phyloP scores from a whole-genome alignment of 371 early-diverging fungal genomes.

The Apophysomyces elegans region DNA sequence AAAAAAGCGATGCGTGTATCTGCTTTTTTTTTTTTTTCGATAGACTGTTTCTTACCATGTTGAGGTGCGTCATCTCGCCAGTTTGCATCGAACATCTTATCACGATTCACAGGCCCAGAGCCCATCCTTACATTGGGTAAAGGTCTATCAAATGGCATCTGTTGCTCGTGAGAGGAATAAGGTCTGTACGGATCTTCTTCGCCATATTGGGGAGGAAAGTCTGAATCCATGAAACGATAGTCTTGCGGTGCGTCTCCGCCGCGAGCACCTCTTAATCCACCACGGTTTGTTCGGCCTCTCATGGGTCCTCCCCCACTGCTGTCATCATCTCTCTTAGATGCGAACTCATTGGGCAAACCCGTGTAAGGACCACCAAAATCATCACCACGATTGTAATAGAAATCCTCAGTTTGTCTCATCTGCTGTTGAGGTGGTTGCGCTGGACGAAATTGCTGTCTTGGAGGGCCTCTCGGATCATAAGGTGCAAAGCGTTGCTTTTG shows the following conservation, averaged over 20 bases:
- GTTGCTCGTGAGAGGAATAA: constrained; percentile 6
- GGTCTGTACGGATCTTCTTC: constrained; percentile 5
- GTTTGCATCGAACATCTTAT: constrained; percentile 1
- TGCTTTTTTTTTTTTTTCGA: not conserved
- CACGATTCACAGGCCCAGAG: constrained; percentile 1
- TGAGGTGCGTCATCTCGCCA: constrained; percentile 2
- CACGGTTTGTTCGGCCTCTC: constrained; percentile 5
- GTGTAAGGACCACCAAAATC: not conserved
- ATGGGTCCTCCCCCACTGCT: constrained; percentile 1
- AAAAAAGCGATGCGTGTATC: not conserved
- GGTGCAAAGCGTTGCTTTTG: constrained; percentile 6
- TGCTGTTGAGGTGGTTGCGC: not conserved
- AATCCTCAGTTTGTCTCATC: not conserved
- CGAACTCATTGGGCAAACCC: constrained; percentile 1
- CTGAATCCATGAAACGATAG: constrained; percentile 8
- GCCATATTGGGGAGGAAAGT: not conserved
- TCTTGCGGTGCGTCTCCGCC: constrained; percentile 1
- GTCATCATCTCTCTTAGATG: constrained; percentile 3
- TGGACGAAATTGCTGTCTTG: not conserved
- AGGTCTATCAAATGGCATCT: constrained; percentile 5
- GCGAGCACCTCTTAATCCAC: constrained; percentile 3
- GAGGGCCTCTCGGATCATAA: constrained; percentile 7
- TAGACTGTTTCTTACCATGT: constrained; percentile 2
- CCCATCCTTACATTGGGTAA: not conserved
- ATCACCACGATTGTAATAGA: constrained; percentile 3